A percentile compares a stretch with the other conserved stretches of the same genome.
These are phyloP conservation scores for Xylaria sp. DNA, from an alignment of 2,329 filamentous ascomycete genomes.

Conservation along the genomic window DNA sequence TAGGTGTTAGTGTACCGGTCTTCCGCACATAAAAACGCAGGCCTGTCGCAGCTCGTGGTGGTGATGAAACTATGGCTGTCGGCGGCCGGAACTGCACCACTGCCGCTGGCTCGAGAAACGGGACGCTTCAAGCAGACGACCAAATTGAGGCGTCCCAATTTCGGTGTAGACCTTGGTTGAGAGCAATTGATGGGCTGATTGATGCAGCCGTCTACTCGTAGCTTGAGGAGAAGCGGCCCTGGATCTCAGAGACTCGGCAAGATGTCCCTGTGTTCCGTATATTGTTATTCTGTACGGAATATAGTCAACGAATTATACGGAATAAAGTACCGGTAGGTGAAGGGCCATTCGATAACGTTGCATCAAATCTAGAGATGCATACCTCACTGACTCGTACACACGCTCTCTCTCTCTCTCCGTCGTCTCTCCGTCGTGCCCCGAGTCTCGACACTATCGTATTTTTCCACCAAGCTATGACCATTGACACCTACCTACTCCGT, in stretches of 20 bases:
- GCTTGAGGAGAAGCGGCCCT: slow-evolving; percentile 1
- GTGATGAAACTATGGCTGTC: background rate
- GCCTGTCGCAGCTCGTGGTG: background rate
- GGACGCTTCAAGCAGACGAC: slow-evolving; percentile 5
- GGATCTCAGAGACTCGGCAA: background rate
- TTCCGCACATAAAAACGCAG: background rate
- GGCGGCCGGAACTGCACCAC: slow-evolving; percentile 13
- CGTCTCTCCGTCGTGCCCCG: too few relatives aligned
- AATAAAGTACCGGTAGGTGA: too few relatives aligned
- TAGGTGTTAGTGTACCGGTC: background rate
- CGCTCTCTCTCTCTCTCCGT: too few relatives aligned
- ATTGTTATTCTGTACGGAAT: too few relatives aligned
- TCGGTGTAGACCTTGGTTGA: slow-evolving; percentile 13
- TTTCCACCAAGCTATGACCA: too few relatives aligned
- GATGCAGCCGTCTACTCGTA: slow-evolving; percentile 5
- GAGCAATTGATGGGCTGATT: slow-evolving; percentile 6
- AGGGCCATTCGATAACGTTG: too few relatives aligned
- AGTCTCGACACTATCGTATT: too few relatives aligned
- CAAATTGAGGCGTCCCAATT: slow-evolving; percentile 5
- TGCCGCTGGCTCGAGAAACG: slow-evolving; percentile 4
- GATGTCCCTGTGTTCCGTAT: too few relatives aligned
- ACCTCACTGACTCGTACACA: too few relatives aligned
- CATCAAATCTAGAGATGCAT: too few relatives aligned
- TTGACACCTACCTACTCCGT: too few relatives aligned
- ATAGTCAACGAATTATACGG: too few relatives aligned